phyloP scores from a whole-genome alignment of 1,139 yeast species.

The Oligophagozyma castellii region DNA sequence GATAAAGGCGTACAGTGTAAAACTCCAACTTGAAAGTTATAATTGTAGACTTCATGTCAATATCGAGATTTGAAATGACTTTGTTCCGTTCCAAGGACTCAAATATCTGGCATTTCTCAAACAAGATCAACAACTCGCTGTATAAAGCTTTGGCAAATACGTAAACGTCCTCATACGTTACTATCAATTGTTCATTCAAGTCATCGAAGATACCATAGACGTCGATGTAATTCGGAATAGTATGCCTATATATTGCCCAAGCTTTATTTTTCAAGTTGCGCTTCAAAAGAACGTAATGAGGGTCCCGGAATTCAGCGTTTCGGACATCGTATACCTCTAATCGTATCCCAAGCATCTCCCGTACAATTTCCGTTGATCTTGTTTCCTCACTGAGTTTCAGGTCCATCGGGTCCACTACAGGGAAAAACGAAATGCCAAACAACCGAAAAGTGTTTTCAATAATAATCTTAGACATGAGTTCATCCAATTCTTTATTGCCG shows the following conservation, averaged over 20 bases:
- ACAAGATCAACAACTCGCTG: constrained; percentile 5
- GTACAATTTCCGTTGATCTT: constrained; percentile 6
- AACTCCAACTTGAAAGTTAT: too few relatives aligned
- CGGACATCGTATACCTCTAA: constrained; percentile 30
- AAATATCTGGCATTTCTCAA: constrained; percentile 9
- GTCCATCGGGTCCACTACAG: constrained; percentile 29
- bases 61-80: constrained; percentile 8
- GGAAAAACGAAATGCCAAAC: constrained; percentile 34
- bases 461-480: constrained; percentile 16
- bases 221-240: constrained; percentile 30
- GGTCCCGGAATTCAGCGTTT: constrained; percentile 22
- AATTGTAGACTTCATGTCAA: constrained; percentile 13
- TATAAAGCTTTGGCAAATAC: constrained; percentile 19
- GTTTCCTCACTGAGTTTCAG: constrained; percentile 7
- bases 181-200: constrained; percentile 8
- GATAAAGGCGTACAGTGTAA: too few relatives aligned
- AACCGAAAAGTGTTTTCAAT: constrained; percentile 30
- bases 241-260: constrained; percentile 30
- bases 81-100: constrained; percentile 7
- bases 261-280: constrained; percentile 23
- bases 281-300: constrained; percentile 32
- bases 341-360: constrained; percentile 30
- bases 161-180: constrained; percentile 12
- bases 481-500: constrained; percentile 1
- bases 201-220: constrained; percentile 12